Evolutionary conservation across 2,329 filamentous ascomycete genomes (phyloP), one percentile per base, ranked within the genome.

Genomic region (Trichocomaceae sp.): DNA sequence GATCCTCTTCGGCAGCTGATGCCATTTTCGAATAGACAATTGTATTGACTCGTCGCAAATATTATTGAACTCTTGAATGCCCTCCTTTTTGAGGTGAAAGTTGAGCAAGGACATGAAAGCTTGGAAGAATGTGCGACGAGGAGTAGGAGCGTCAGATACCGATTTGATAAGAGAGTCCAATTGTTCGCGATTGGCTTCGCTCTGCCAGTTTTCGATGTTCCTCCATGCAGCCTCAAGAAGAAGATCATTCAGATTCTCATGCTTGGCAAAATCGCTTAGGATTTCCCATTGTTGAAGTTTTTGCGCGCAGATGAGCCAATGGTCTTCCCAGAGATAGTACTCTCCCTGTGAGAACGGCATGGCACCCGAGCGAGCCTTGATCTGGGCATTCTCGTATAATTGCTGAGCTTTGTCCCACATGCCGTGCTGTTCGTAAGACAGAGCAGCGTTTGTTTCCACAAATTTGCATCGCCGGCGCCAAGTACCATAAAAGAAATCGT

Each of bases 241-340:
- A 50, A 99, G 82, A 68, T 99, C 93, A 66, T 96, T 95, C 73
- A 96, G 87, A 66, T 99, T 99, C 69, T 99, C 95, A 65, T 99
- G 93, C 72, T 99, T 99, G 3, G 93, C 91, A 66, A 97, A 97
- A 64, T 99, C 95, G 59, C 90, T 90, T 33, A 99, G 73, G 55
- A 99, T 92, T 64, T 99, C 93, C 93, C 93, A 99, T 68, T 99
- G 95, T 70, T 99, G 95, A 46, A 99, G 79, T 74, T 99, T 99
- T 73, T 97, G 90, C 0, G 92, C 93, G 69, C 93, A 99, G 49
- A 96, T 81, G 42, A 99, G 86, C 93, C 93, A 99, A 64, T 99
- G 95, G 67, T 99, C 93, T 72, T 99, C 93, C 93, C 93, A 99
- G 1, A 99, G 81, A 83, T 95, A 96, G 72, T 99, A 99, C 72